Conservation (phyloP, 1,139 yeast genomes). For the Yamadazyma songkhlaensis region DNA sequence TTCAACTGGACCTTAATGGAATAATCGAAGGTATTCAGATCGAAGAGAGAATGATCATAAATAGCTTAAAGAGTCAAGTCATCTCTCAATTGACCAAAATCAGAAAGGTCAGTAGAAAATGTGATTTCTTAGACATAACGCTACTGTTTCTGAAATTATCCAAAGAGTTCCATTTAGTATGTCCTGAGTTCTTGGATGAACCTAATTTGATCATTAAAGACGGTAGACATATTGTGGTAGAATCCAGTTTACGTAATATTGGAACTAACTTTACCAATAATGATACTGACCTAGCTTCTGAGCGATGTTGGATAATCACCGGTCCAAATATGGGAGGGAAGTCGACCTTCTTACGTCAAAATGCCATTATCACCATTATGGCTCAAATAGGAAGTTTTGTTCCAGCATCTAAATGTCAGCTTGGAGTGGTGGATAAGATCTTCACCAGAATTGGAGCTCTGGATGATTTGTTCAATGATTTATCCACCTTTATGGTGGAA, state of each 20-base stretch:
- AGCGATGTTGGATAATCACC: slow-evolving; percentile 66
- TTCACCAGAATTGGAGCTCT: slow-evolving; percentile 91
- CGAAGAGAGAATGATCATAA: slow-evolving; percentile 47
- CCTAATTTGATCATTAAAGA: slow-evolving; percentile 40
- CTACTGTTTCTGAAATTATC: slow-evolving; percentile 73
- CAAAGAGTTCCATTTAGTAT: slow-evolving; percentile 55
- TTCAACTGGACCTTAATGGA: slow-evolving; percentile 27
- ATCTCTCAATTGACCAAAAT: slow-evolving; percentile 36
- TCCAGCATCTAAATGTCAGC: slow-evolving; percentile 69
- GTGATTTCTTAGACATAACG: slow-evolving; percentile 72
- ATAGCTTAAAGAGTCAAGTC: slow-evolving; percentile 37
- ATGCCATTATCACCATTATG: slow-evolving; percentile 76
- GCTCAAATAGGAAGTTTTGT: slow-evolving; percentile 91
- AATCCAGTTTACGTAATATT: slow-evolving; percentile 57
- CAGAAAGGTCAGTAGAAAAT: slow-evolving; percentile 42
- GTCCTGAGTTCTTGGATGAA: slow-evolving; percentile 60
- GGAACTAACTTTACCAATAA: slow-evolving; percentile 63
- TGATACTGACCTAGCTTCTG: slow-evolving; percentile 34
- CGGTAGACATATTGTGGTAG: slow-evolving; percentile 92
- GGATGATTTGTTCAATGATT: slow-evolving; percentile 81
- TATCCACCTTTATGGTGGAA: slow-evolving; percentile 96
- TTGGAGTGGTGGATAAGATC: slow-evolving; percentile 82
- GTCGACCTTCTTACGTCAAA: slow-evolving; percentile 84
- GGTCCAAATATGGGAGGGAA: slow-evolving; percentile 99
- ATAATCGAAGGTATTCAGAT: slow-evolving; percentile 23